Evolutionary conservation across 2,329 filamentous ascomycete genomes (phyloP).

Genomic region (Pezicula carpinea): DNA sequence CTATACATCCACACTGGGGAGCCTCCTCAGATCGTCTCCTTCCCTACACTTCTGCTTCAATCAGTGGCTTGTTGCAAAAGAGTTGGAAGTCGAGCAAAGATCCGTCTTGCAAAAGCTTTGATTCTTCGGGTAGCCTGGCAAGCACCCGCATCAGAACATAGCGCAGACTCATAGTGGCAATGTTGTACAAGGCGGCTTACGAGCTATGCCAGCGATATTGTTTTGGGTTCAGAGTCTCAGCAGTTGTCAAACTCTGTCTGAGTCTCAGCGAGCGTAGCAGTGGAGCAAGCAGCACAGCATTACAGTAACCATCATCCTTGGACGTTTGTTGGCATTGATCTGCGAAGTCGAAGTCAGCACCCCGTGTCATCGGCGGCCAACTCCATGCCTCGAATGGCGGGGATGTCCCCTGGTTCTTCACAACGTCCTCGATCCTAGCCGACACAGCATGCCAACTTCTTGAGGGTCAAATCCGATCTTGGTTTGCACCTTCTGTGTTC

Average conservation of each 20-base stretch:
- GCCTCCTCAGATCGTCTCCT: slow-evolving; percentile 34
- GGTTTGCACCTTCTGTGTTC: too few relatives aligned
- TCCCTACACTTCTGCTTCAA: slow-evolving; percentile 28
- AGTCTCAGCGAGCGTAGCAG: slow-evolving; percentile 50
- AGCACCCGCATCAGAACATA: slow-evolving; percentile 36
- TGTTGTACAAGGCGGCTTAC: slow-evolving; percentile 4
- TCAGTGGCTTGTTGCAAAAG: slow-evolving; percentile 28
- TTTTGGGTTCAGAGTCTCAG: neutral
- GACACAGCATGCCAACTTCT: too few relatives aligned
- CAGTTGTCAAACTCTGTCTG: neutral
- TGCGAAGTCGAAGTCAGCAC: too few relatives aligned
- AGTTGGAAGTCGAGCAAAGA: slow-evolving; percentile 55
- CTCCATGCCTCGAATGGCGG: too few relatives aligned
- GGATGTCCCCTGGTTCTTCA: too few relatives aligned
- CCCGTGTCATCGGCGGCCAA: too few relatives aligned
- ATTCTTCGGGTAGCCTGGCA: slow-evolving; percentile 46
- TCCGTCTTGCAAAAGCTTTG: slow-evolving; percentile 43
- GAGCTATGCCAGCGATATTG: neutral
- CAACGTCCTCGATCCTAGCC: too few relatives aligned
- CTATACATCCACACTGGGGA: slow-evolving; percentile 14
- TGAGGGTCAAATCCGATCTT: too few relatives aligned
- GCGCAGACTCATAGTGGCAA: slow-evolving; percentile 27
- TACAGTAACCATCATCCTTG: neutral
- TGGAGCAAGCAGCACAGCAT: slow-evolving; percentile 34
- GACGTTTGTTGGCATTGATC: too few relatives aligned